Conservation (phyloP, 2,329 filamentous ascomycete genomes). For the Scedosporium aurantiacum region DNA sequence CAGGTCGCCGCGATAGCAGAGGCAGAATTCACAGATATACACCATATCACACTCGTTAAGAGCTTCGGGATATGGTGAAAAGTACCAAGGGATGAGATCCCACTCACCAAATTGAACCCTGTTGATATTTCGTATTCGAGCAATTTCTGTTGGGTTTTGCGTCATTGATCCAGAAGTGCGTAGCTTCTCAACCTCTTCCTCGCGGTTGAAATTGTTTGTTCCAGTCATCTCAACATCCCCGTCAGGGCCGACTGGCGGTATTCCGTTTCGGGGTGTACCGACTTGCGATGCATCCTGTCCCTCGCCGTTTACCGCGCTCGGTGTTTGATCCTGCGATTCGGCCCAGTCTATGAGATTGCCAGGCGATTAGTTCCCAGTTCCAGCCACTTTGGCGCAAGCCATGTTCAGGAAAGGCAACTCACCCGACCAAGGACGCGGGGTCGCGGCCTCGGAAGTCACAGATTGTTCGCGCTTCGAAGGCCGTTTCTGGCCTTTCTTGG, state of each 20-base stretch:
- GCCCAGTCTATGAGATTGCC: slow-evolving; percentile 28
- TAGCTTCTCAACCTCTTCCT: slow-evolving; percentile 93
- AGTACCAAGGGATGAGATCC: slow-evolving; percentile 97
- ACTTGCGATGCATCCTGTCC: slow-evolving; percentile 4
- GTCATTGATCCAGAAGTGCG: slow-evolving; percentile 96
- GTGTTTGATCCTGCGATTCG: slow-evolving; percentile 26
- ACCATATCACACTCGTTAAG: slow-evolving; percentile 85
- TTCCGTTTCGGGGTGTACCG: background rate
- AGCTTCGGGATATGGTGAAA: slow-evolving; percentile 86
- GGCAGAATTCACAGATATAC: slow-evolving; percentile 95
- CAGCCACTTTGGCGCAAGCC: slow-evolving; percentile 23
- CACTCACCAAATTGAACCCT: slow-evolving; percentile 88
- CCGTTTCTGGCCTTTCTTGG: slow-evolving; percentile 49
- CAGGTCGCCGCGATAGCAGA: slow-evolving; percentile 77
- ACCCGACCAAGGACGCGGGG: slow-evolving; percentile 14
- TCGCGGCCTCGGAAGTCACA: slow-evolving; percentile 39
- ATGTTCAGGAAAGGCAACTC: background rate
- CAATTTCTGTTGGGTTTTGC: slow-evolving; percentile 94
- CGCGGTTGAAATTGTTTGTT: slow-evolving; percentile 51
- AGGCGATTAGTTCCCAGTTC: slow-evolving; percentile 30
- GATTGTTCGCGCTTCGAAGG: slow-evolving; percentile 45
- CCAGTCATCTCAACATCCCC: slow-evolving; percentile 43
- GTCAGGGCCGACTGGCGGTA: slow-evolving; percentile 18
- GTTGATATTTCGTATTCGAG: slow-evolving; percentile 86
- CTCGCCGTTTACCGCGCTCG: slow-evolving; percentile 22